These are phyloP conservation scores for Cordyceps pruinosa DNA, from an alignment of 2,329 filamentous ascomycete genomes.

Conservation along the genomic window DNA sequence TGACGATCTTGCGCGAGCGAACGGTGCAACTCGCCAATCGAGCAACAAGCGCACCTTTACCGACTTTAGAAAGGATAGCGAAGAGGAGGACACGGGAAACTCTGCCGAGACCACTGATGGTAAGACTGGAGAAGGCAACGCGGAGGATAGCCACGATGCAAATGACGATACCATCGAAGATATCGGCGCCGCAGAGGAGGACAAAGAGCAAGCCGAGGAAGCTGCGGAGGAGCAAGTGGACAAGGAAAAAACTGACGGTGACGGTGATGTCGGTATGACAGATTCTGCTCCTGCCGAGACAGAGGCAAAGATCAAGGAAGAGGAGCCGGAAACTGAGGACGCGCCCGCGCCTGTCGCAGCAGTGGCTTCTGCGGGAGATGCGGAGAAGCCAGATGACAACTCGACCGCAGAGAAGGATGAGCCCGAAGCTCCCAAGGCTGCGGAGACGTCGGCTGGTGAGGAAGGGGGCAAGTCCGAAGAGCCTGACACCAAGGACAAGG, in stretches of 20 bases:
- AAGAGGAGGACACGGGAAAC: slow-evolving; percentile 34
- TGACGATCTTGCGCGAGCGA: slow-evolving; percentile 67
- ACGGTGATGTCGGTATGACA: slow-evolving; percentile 47
- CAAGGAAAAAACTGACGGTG: slow-evolving; percentile 33
- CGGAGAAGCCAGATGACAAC: slow-evolving; percentile 17
- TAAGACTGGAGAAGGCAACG: slow-evolving; percentile 23
- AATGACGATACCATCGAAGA: slow-evolving; percentile 41
- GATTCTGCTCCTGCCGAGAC: slow-evolving; percentile 28
- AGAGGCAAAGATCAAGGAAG: slow-evolving; percentile 32
- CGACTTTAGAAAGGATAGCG: slow-evolving; percentile 42
- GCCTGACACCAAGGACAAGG: slow-evolving; percentile 15
- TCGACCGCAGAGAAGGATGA: neutral
- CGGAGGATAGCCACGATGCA: slow-evolving; percentile 28
- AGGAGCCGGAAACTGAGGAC: slow-evolving; percentile 30
- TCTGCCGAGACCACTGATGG: slow-evolving; percentile 26
- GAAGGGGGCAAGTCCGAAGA: slow-evolving; percentile 13
- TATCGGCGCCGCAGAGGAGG: slow-evolving; percentile 25
- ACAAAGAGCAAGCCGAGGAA: slow-evolving; percentile 20
- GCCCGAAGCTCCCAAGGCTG: neutral
- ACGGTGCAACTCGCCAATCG: slow-evolving; percentile 57
- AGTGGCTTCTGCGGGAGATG: slow-evolving; percentile 14
- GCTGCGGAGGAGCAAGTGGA: slow-evolving; percentile 17
- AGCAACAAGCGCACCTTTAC: slow-evolving; percentile 45
- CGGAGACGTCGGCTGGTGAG: slow-evolving; percentile 12
- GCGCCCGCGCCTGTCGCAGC: slow-evolving; percentile 15